Conservation (phyloP, 768 basidiomycete genomes). For the Tylopilus sp. region DNA sequence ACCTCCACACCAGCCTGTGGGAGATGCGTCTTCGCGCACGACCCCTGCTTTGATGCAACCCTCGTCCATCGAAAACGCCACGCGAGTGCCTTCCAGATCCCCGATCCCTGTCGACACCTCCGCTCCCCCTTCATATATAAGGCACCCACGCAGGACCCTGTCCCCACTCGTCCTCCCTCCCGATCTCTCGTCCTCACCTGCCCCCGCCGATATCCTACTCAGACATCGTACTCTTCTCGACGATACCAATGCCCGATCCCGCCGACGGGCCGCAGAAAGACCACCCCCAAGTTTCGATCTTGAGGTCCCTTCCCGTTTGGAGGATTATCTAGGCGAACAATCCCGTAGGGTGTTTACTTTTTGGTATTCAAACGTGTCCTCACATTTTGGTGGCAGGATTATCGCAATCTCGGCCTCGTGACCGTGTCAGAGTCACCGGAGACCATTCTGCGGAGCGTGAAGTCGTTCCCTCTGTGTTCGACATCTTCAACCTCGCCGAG, state of each 20-base stretch:
- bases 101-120: constrained; percentile 10
- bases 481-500: constrained; percentile 27
- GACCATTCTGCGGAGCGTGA: constrained; percentile 22
- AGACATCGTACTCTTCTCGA: constrained; percentile 11
- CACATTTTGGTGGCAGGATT: not conserved
- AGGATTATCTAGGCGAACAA: constrained; percentile 7
- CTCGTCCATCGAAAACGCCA: constrained; percentile 8
- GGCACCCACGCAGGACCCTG: constrained; percentile 21
- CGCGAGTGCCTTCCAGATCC: constrained; percentile 11
- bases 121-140: constrained; percentile 3
- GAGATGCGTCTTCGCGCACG: constrained; percentile 6
- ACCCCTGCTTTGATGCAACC: constrained; percentile 20
- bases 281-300: constrained; percentile 3
- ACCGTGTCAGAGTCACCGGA: constrained; percentile 19
- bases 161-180: constrained; percentile 25
- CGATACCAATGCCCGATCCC: constrained; percentile 8
- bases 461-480: constrained; percentile 27
- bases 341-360: constrained; percentile 6
- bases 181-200: constrained; percentile 12
- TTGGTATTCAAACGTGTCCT: not conserved
- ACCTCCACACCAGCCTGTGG: constrained; percentile 17
- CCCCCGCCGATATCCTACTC: constrained; percentile 16
- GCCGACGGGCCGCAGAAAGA: constrained; percentile 5
- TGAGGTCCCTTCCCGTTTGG: constrained; percentile 3
- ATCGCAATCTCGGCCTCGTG: constrained; percentile 7